Conservation (phyloP, 305 asterid species). For the Solanum hybrid region DNA sequence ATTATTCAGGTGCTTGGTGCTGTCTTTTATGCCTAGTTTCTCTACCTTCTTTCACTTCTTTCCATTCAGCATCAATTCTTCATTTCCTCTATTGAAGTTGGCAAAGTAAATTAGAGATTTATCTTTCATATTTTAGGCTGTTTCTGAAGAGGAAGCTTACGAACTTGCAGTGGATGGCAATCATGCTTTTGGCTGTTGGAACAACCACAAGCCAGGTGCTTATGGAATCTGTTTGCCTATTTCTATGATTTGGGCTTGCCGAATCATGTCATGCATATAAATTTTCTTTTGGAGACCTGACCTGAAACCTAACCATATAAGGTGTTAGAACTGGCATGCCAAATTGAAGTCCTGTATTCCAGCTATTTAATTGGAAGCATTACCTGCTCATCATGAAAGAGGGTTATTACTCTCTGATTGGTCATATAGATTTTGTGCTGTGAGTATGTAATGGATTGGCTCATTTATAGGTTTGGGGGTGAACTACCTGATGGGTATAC, state of each 20-base stretch:
- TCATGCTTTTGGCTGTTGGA: slow-evolving; percentile 79
- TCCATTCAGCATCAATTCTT: not conserved
- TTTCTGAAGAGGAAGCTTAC: slow-evolving; percentile 97
- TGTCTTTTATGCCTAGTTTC: not conserved
- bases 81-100: slow-evolving; percentile 13
- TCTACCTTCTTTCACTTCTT: not conserved
- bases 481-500: not conserved
- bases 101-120: slow-evolving; percentile 18
- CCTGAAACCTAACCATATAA: not conserved
- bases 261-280: not conserved
- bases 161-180: slow-evolving; percentile 96
- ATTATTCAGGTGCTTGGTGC: slow-evolving; percentile 59
- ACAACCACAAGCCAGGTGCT: slow-evolving; percentile 96
- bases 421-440: not conserved
- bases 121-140: slow-evolving; percentile 49
- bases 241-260: not conserved
- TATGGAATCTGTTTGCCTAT: slow-evolving; percentile 12
- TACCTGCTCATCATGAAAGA: not conserved
- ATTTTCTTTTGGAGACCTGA: not conserved
- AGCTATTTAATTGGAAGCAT: not conserved
- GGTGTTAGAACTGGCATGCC: not conserved
- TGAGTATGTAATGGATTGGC: not conserved
- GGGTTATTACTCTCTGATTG: not conserved
- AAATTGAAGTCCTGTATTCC: not conserved
- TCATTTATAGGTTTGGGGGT: not conserved